Percentiles rank a stretch among this genome's conserved stretches.
These are phyloP conservation scores for Neurospora sp. DNA, from an alignment of 495 filamentous ascomycete genomes.

Conservation along the genomic window DNA sequence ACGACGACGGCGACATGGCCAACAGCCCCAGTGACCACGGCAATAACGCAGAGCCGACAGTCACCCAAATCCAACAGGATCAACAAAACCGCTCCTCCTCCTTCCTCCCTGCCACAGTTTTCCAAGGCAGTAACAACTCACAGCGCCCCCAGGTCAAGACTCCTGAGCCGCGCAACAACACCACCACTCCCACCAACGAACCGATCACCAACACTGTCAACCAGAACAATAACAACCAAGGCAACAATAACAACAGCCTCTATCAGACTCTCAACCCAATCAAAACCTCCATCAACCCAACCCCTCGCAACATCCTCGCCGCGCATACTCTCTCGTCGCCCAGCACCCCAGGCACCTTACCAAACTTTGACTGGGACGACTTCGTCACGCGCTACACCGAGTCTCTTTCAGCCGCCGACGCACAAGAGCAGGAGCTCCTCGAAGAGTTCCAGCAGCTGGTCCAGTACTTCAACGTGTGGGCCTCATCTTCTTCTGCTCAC, in stretches of 20 bases:
- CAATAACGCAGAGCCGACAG: neutral
- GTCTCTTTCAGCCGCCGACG: slow-evolving; percentile 47
- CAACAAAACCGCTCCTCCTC: neutral
- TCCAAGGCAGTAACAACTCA: neutral
- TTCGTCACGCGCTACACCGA: slow-evolving; percentile 53
- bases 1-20: neutral
- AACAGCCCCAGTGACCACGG: neutral
- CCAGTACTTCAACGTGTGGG: slow-evolving; percentile 64
- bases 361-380: slow-evolving; percentile 54
- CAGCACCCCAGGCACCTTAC: slow-evolving; percentile 35
- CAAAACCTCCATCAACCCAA: neutral
- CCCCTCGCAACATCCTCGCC: neutral
- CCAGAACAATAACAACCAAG: slow-evolving; percentile 11
- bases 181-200: slow-evolving; percentile 11
- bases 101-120: neutral
- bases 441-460: slow-evolving; percentile 53
- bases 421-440: slow-evolving; percentile 49
- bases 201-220: slow-evolving; percentile 15
- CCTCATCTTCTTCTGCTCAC: slow-evolving; percentile 48
- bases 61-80: neutral
- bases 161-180: slow-evolving; percentile 19
- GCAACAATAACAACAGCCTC: neutral
- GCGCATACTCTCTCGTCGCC: slow-evolving; percentile 13
- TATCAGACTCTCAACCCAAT: neutral
- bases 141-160: slow-evolving; percentile 15